Base-by-base conservation (phyloP, 495 filamentous ascomycete genomes). In the Hamigera avellanea region DNA sequence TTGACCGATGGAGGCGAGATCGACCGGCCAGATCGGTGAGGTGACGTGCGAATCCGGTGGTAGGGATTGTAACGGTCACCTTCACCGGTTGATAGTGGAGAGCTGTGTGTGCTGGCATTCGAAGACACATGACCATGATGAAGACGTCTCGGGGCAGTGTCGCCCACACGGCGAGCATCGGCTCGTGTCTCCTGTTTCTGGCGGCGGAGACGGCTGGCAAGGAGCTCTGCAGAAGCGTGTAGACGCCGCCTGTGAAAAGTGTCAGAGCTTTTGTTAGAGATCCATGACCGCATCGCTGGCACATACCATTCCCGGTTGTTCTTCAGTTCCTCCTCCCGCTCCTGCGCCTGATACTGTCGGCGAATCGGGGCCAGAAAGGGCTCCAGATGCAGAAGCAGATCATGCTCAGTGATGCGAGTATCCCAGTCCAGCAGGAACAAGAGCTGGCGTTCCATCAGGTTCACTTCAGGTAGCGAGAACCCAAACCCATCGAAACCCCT, bases 361-460 rank as follows among this genome's bases (percentile, higher is more conserved):
- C 86, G 81, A 54, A 95, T 85, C 19, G 88, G 88, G 10, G 72
- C 75, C 14, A 98, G 69, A 68, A 96, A 98, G 31, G 76, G 75
- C 43, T 95, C 87, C 7, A 96, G 69, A 52, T 93, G 86, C 31
- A 61, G 70, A 59, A 93, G 83, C 13, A 98, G 77, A 56, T 98
- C 88, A 29, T 84, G 73, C 37, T 83, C 73, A 15, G 66, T 79
- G 52, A 96, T 84, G 36, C 84, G 72, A 39, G 89, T 72, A 41
- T 96, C 87, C 85, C 85, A 96, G 53, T 95, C 86, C 17, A 96
- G 64, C 32, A 96, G 74, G 68, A 83, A 88, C 26, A 96, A 77
- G 19, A 96, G 73, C 60, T 96, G 89, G 68, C 91, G 91, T 69
- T 96, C 89, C 89, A 96, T 96, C 33, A 95, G 71, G 66, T 95